phyloP scores from a whole-genome alignment of 163 green algal species.

The Scenedesmus sp. region DNA sequence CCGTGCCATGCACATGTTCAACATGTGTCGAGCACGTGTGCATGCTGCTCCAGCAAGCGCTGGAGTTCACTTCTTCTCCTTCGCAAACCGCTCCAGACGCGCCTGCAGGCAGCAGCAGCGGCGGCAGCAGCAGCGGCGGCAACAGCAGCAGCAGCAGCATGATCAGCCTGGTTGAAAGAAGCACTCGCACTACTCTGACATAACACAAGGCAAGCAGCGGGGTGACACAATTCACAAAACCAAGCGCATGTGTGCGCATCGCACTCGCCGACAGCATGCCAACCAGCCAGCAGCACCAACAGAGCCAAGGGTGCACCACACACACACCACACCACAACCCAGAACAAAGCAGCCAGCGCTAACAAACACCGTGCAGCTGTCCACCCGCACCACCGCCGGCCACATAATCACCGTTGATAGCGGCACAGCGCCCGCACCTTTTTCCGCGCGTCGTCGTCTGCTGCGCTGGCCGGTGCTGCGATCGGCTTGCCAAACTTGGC shows the following conservation, averaged over 20 bases:
- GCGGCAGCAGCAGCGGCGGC: not conserved
- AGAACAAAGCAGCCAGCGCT: no score
- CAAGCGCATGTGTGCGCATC: not conserved
- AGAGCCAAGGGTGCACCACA: no score
- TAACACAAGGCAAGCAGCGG: no score
- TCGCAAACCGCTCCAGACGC: slow-evolving; percentile 36
- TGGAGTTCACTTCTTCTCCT: slow-evolving; percentile 6
- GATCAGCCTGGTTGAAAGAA: not conserved
- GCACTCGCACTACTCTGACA: not conserved
- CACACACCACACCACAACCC: not conserved
- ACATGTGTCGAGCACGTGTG: not conserved
- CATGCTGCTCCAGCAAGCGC: not conserved
- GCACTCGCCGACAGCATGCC: not conserved
- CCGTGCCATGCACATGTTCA: not conserved
- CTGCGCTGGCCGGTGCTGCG: not conserved
- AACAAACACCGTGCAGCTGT: not conserved
- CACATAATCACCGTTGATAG: no score
- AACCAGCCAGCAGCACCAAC: not conserved
- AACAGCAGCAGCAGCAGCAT: not conserved
- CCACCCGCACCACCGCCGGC: not conserved
- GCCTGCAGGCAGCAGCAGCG: slow-evolving; percentile 18
- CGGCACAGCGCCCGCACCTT: not conserved
- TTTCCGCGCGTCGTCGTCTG: slow-evolving; percentile 37
- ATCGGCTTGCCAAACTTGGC: slow-evolving; percentile 37
- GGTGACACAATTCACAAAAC: not conserved